These are phyloP conservation scores for Vanrija sp. DNA, from an alignment of 1,284 basidiomycete species.

Conservation along the genomic window DNA sequence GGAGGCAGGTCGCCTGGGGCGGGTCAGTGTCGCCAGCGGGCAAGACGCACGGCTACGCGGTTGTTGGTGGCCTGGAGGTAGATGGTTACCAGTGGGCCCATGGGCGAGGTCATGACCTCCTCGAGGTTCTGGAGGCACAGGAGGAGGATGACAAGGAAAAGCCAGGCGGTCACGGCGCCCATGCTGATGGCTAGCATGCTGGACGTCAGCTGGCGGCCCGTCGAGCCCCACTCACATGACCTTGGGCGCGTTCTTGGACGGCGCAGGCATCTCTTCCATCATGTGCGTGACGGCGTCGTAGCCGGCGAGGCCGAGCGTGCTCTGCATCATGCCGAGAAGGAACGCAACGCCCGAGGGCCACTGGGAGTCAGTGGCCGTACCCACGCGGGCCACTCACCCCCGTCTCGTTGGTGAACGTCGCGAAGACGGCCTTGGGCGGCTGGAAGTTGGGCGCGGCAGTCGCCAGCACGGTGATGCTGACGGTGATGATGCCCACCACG, in stretches of 20 bases:
- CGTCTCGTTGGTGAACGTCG: slow-evolving; percentile 30
- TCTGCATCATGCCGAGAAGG: slow-evolving; percentile 46
- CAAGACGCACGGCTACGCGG: slow-evolving; percentile 6
- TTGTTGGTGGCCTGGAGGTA: slow-evolving; percentile 26
- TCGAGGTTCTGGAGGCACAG: slow-evolving; percentile 1
- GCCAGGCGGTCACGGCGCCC: slow-evolving; percentile 22
- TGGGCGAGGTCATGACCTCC: background rate
- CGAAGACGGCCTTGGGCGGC: slow-evolving; percentile 42
- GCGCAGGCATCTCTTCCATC: slow-evolving; percentile 42
- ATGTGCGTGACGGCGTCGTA: slow-evolving; percentile 42
- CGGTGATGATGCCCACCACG: slow-evolving; percentile 41
- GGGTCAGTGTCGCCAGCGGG: too few relatives aligned
- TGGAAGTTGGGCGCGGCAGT: slow-evolving; percentile 28
- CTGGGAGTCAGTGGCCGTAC: slow-evolving; percentile 1
- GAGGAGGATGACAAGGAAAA: slow-evolving; percentile 37
- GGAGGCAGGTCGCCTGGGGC: slow-evolving; percentile 9
- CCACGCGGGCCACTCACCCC: slow-evolving; percentile 25
- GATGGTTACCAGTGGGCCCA: slow-evolving; percentile 4
- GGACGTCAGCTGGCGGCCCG: slow-evolving; percentile 15
- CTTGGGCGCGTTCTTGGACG: slow-evolving; percentile 33
- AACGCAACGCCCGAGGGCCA: slow-evolving; percentile 34
- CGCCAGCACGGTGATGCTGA: slow-evolving; percentile 28
- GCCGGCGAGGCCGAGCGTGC: slow-evolving; percentile 12
- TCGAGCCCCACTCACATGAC: slow-evolving; percentile 26
- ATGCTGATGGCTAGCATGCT: slow-evolving; percentile 48